Base-by-base conservation (phyloP, 2,329 filamentous ascomycete species). In the Fusarium nanum region DNA sequence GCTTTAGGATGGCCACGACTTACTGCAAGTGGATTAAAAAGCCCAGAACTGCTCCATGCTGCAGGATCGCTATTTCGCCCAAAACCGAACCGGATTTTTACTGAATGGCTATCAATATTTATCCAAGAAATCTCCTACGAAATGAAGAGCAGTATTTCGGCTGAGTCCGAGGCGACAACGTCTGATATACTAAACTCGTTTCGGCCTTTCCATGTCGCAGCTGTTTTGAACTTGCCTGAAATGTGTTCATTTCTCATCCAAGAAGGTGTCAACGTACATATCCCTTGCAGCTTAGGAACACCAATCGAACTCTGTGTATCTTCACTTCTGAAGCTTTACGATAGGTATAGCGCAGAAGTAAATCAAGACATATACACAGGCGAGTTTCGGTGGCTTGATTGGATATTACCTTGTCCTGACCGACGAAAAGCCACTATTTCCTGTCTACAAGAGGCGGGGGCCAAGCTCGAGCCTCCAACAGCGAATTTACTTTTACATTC, bases 391-490 rank as follows among this genome's bases (percentile, higher is more conserved):
- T 27, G 25, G 25, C 25, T 27, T 27, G 25, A 27, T 1, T 27
- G 25, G 20, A 42, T 7, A 2, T 7, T 42, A 0, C 5, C 40
- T 2, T 14, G 5, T 2, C 0, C 40, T 1, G 20, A 22, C 4
- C 20, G 40, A 3, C 20, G 40, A 5, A 42, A 23, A 0, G 7
- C 7, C 2, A 42, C 40, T 8, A 7, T 42, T 0, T 0, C 12
- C 0, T 42, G 4, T 8, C 20, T 42, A 2, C 20, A 2, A 13
- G 5, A 2, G 20, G 40, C 40, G 9, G 40, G 40, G 40, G 40
- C 20, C 2, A 22, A 5, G 9, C 3, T 13, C 5, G 12, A 9
- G 0, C 12, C 10, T 2, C 0, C 6, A 2, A 6, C n/a, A 5
- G 2, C 8, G 3, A 42, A 14, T 3, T 1, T 42, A 4, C 23